Evolutionary conservation across 306 rosid genomes (phyloP), one percentile per base, ranked within the genome.

Genomic region (Malus sieversii): DNA sequence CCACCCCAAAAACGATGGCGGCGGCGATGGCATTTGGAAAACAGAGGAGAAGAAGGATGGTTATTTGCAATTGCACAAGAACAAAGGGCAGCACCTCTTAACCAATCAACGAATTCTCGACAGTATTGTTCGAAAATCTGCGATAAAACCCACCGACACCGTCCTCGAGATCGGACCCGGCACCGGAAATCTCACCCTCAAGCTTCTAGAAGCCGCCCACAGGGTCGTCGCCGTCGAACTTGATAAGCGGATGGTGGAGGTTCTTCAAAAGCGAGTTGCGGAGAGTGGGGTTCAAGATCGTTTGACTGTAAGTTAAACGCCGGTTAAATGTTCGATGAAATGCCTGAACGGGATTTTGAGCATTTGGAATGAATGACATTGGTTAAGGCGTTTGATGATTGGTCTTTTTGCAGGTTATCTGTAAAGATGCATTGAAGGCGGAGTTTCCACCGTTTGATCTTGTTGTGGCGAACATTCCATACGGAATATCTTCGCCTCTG

Each of bases 81-180:
- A 93, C 77, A 90, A 72, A 78, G 99, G 99, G 7, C 97, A 95
- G n/a, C 98, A 95, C 77, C 84, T 95, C 27, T 92, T 95, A 62
- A 72, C 86, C 15, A 92, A 95, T 77, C 93, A 88, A 71, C 82
- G 96, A 44, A 81, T 90, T 78, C 89, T 95, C 0, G 90, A 89
- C 74, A 53, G 84, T 27, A 90, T 95, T 29, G 92, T 95, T 66
- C 74, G 61, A 20, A 90, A 84, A 82, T 95, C 97, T 30, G 82
- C 84, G 0, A 88, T 95, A 3, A 82, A 71, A 57, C 93, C 93
- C 62, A 77, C 85, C 29, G 98, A 95, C 53, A 90, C 97, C 4
- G 92, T 95, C 80, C 92, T 95, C n/a, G 97, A 95, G 85, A 92
- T 95, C 77, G 97, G 98, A 62, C 97, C 97, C 75, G 97, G 97